phyloP scores from a whole-genome alignment of 2,329 filamentous ascomycete genomes.

The Colletotrichum sp. region DNA sequence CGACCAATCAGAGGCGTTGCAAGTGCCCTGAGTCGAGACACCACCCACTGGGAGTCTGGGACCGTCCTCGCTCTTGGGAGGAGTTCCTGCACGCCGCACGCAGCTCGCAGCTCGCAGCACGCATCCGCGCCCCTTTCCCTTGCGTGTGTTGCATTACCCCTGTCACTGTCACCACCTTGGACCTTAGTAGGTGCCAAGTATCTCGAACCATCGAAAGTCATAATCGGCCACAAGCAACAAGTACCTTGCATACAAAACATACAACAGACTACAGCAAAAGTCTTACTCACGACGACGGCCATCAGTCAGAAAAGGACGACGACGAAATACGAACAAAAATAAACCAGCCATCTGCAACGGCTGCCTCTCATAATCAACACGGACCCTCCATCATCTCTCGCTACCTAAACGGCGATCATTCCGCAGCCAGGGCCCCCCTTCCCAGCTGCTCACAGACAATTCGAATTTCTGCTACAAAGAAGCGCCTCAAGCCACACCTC shows the following conservation, averaged over 20 bases:
- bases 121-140: background rate
- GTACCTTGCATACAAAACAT: background rate
- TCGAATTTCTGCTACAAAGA: constrained; percentile 20
- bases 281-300: background rate
- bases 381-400: background rate
- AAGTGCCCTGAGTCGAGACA: background rate
- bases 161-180: background rate
- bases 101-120: background rate
- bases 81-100: background rate
- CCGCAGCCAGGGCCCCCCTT: constrained; percentile 2
- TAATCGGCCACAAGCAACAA: background rate
- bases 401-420: constrained; percentile 20
- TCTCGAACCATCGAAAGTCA: background rate
- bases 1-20: background rate
- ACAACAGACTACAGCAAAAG: background rate
- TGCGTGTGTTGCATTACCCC: background rate
- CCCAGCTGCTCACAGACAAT: background rate
- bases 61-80: background rate
- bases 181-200: background rate
- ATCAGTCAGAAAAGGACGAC: background rate
- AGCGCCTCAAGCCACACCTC: constrained; percentile 17
- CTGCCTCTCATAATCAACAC: background rate
- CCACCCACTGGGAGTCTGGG: background rate
- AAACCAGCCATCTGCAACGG: background rate
- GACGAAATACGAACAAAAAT: background rate